Evolutionary conservation across 352 stramenopile genomes (phyloP), one percentile per base, ranked within the genome.

Genomic region (Blastocystis sp.): DNA sequence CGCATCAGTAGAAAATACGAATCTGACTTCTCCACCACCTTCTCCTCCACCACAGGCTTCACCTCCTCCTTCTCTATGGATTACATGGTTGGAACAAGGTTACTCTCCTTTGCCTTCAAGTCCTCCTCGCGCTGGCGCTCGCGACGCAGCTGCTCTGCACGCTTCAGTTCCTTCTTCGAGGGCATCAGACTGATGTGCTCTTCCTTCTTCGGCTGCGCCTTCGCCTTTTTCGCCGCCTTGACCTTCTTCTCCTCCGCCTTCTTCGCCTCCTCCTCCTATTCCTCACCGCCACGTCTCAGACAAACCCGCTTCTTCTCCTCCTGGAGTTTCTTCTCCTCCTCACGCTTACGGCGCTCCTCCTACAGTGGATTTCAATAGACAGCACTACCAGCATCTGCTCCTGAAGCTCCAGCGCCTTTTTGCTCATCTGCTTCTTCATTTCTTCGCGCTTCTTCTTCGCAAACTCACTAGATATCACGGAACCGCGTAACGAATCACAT

Each of bases 151-250:
- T 21, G n/a, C 24, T 81, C 69, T 29, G 69, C 69, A 36, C 49
- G 69, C 40, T 81, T 81, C 27, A 81, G 34, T n/a, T 81, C 69
- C 16, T 46, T 64, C n/a, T 59, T 61, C 27, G 69, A 49, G 36
- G 54, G 56, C 32, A 40, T 59, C 1, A 51, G 69, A 34, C 32
- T 64, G 34, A 81, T 32, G 21, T 29, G 36, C n/a, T 81, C 69
- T 29, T 81, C 48, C 27, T 48, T 46, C 27, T 46, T 61, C 4
- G 29, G 34, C 32, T 72, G n/a, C 42, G 61, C 32, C 27, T 72
- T 72, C 40, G 32, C 21, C 27, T 72, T 72, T 32, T 72, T 72
- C 21, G 14, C 57, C 57, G 29, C 38, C 21, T 59, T 59, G 51
- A 6, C 32, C 11, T 59, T 3, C 51, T 59, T 59, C 51, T 59